A percentile compares a stretch with the other conserved stretches of the same genome.
Evolutionary conservation across 2,329 filamentous ascomycete species (phyloP).

Genomic region (Colletotrichum eremochloae): DNA sequence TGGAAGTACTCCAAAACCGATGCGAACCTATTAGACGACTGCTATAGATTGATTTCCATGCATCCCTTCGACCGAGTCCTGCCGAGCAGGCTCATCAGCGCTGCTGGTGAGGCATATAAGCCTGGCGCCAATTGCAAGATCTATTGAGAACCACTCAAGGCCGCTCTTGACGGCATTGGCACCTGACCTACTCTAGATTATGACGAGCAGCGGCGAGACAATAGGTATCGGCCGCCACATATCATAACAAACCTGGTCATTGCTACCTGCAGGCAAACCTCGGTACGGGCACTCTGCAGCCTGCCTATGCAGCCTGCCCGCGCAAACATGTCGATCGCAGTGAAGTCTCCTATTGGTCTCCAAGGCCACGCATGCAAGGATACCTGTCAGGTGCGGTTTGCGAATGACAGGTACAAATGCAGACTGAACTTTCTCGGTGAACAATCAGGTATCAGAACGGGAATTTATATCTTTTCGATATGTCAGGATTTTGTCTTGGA

Average conservation of each 20-base stretch:
- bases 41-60: not conserved
- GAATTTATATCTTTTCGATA: not conserved
- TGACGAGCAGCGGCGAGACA: not conserved
- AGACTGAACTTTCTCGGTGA: constrained; percentile 28
- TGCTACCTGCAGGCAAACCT: constrained; percentile 21
- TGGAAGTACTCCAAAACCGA: not conserved
- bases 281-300: constrained; percentile 10
- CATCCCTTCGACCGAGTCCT: constrained; percentile 7
- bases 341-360: constrained; percentile 33
- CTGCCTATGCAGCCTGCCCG: constrained; percentile 17
- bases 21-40: not conserved
- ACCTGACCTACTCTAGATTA: not conserved
- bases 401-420: not conserved
- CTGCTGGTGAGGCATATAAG: not conserved
- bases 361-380: constrained; percentile 23
- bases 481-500: not conserved
- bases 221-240: constrained; percentile 8
- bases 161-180: constrained; percentile 16
- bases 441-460: constrained; percentile 6
- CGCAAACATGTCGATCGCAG: not conserved
- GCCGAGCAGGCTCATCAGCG: not conserved
- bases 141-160: constrained; percentile 10
- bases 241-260: constrained; percentile 15
- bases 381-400: constrained; percentile 21
- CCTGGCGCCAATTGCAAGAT: not conserved